These are phyloP conservation scores for Dendrocalamus sinicus DNA, from an alignment of 176 grass and related monocot genomes.

Conservation along the genomic window DNA sequence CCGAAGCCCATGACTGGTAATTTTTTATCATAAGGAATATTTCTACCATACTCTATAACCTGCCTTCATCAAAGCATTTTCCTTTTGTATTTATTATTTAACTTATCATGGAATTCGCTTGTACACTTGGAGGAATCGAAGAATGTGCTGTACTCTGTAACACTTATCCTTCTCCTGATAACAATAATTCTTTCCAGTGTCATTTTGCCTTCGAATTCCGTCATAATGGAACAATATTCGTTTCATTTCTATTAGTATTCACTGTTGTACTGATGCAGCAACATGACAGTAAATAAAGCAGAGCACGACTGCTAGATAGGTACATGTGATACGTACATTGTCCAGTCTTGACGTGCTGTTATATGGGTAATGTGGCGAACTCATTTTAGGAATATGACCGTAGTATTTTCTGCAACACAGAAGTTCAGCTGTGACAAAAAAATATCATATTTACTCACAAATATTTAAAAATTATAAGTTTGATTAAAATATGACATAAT, in stretches of 20 bases:
- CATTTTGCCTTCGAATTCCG: neutral
- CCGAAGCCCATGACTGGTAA: slow-evolving; percentile 14
- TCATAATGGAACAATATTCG: neutral
- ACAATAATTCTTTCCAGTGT: slow-evolving; percentile 18
- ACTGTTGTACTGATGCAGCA: neutral
- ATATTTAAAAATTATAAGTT: no score
- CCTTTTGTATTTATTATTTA: slow-evolving; percentile 34
- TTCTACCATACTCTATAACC: slow-evolving; percentile 32
- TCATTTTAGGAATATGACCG: no score
- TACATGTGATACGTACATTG: neutral
- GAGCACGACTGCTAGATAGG: neutral
- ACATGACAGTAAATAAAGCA: neutral
- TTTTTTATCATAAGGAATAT: slow-evolving; percentile 32
- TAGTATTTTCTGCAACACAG: no score
- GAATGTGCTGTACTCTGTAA: slow-evolving; percentile 40
- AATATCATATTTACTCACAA: no score
- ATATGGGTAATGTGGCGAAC: neutral
- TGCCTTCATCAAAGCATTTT: slow-evolving; percentile 25
- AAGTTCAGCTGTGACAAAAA: no score
- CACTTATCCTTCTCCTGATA: slow-evolving; percentile 42
- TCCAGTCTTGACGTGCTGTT: slow-evolving; percentile 3
- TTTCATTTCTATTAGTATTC: neutral
- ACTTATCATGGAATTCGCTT: slow-evolving; percentile 9
- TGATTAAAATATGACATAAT: no score
- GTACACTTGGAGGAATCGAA: slow-evolving; percentile 23